phyloP scores from a whole-genome alignment of 164 flowering plant species.

The Cinnamomum chago region DNA sequence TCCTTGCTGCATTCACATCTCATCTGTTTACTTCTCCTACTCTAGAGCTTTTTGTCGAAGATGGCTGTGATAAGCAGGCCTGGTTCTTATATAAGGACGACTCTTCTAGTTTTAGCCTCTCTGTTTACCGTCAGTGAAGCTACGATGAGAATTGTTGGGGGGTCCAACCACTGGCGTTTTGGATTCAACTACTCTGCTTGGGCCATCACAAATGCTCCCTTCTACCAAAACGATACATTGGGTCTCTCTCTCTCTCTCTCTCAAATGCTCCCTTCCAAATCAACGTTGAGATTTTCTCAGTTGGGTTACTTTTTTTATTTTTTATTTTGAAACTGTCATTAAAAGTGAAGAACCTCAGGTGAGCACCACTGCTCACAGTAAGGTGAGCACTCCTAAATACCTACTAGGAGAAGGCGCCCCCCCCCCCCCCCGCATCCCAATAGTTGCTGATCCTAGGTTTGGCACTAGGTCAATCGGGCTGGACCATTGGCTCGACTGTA shows the following conservation, averaged over 20 bases:
- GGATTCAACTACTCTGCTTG: conserved; percentile 45
- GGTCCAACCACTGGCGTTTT: conserved; percentile 34
- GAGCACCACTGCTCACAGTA: too few species aligned
- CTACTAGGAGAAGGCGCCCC: too few species aligned
- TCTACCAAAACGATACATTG: conserved; percentile 32
- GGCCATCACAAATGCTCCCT: conserved; percentile 33
- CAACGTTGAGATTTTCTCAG: too few species aligned
- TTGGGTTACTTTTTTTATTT: too few species aligned
- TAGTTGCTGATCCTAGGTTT: too few species aligned
- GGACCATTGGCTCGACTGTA: too few species aligned
- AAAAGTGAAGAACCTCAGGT: too few species aligned
- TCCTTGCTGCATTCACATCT: neutral
- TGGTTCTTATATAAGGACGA: neutral
- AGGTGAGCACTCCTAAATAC: too few species aligned
- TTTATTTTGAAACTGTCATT: too few species aligned
- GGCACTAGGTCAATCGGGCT: too few species aligned
- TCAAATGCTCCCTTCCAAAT: too few species aligned
- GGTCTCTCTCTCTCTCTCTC: conserved; percentile 20
- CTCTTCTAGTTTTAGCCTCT: neutral
- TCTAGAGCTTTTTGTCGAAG: neutral
- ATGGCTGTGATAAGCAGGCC: neutral
- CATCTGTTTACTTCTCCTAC: neutral
- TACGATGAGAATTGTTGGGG: conserved; percentile 30
- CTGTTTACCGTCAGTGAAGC: neutral
- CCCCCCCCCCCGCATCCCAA: too few species aligned